phyloP scores from a whole-genome alignment of 202 grass and related monocot genomes.

The Schoenoplectus triqueter region DNA sequence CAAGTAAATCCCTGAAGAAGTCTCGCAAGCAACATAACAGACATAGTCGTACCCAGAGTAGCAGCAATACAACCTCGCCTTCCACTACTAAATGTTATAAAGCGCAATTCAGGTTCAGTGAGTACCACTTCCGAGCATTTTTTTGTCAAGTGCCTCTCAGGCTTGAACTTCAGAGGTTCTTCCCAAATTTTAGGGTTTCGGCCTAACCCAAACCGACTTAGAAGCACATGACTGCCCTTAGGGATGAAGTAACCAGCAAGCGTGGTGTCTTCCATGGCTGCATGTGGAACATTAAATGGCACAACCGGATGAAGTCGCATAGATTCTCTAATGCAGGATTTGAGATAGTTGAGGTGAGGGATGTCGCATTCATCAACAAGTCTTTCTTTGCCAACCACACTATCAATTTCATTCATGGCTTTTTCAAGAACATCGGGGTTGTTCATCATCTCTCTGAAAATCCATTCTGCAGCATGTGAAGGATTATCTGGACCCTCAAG shows the following conservation, averaged over 20 bases:
- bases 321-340: slow-evolving; percentile 53
- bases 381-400: slow-evolving; percentile 41
- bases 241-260: slow-evolving; percentile 50
- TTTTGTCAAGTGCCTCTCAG: slow-evolving; percentile 40
- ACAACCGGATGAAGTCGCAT: slow-evolving; percentile 50
- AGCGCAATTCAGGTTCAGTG: slow-evolving; percentile 45
- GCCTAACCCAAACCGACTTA: slow-evolving; percentile 48
- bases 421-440: slow-evolving; percentile 33
- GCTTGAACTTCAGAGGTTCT: slow-evolving; percentile 48
- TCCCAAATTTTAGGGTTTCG: slow-evolving; percentile 54
- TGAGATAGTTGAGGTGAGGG: slow-evolving; percentile 46
- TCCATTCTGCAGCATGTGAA: slow-evolving; percentile 53
- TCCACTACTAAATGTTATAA: slow-evolving; percentile 50
- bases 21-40: slow-evolving; percentile 48
- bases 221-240: slow-evolving; percentile 50
- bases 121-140: slow-evolving; percentile 19
- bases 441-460: slow-evolving; percentile 50
- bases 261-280: slow-evolving; percentile 41
- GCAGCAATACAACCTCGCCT: slow-evolving; percentile 43
- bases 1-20: slow-evolving; percentile 56
- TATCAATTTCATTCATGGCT: slow-evolving; percentile 46
- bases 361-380: slow-evolving; percentile 42
- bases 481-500: slow-evolving; percentile 49
- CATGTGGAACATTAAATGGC: slow-evolving; percentile 51
- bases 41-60: slow-evolving; percentile 40